Evolutionary conservation across 139 green algal species (phyloP), one percentile per base, ranked within the genome.

Genomic region (Chlamydomonas schloesseri): DNA sequence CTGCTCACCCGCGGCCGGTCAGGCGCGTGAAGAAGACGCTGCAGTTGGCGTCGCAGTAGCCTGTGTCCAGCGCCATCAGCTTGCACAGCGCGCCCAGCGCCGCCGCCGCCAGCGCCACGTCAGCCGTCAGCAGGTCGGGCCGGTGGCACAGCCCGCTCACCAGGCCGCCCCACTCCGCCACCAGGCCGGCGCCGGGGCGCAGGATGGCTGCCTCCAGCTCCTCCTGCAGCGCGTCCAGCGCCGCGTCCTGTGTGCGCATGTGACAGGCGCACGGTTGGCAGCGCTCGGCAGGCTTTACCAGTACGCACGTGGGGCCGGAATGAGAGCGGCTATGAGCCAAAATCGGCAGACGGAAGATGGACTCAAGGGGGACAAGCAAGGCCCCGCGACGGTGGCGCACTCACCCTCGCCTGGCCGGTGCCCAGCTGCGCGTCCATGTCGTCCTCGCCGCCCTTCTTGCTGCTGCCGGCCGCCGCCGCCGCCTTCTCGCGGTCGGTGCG

Each of bases 81-180:
- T 98, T 97, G 71, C 89, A 91, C 69, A 99, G 94, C 6, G 96
- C 94, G 28, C 98, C 88, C 73, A 99, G 77, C 0, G 96, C 96
- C 14, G 95, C 92, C 15, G 88, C 88, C 47, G 92, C 88, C 64
- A 99, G 90, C 24, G 18, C 62, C 6, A 18, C 1, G 42, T 75
- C 28, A 31, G 87, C 79, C 33, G 85, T 73, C 50, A 99, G 86
- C 18, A 84, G 42, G 29, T 64, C 75, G 37, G 83, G 78, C 53
- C 77, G 73, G 87, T 88, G 76, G 86, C 93, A 97, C 60, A 97
- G 34, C 20, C 17, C 64, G 15, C 78, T 73, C n/a, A 95, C 81
- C 42, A 96, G 67, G 21, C 88, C 87, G 6, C 89, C 94, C 73
- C 94, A 96, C 33, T 81, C 71, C 34, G 89, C 93, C 34, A 99